A percentile compares a stretch with the other conserved stretches of the same genome.
These are phyloP conservation scores for Dendrothele bispora DNA, from an alignment of 768 basidiomycete species.

Conservation along the genomic window DNA sequence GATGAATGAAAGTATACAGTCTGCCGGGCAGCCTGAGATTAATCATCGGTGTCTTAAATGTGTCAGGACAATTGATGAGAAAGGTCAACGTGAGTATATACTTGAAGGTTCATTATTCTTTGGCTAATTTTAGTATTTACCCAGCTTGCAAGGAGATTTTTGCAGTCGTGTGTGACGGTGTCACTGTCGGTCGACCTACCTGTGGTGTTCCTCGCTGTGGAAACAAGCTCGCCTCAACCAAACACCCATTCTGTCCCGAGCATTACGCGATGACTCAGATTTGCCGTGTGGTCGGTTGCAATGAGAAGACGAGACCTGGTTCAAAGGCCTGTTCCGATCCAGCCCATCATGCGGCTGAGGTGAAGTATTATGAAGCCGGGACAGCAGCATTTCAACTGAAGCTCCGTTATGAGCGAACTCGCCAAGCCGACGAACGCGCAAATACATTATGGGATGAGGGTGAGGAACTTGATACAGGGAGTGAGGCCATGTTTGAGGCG, in stretches of 20 bases:
- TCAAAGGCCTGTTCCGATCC: constrained; percentile 10
- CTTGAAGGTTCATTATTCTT: no score
- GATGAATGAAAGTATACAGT: neutral
- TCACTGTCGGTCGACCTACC: neutral
- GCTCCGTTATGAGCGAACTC: constrained; percentile 10
- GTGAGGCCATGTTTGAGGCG: neutral
- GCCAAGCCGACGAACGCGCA: constrained; percentile 1
- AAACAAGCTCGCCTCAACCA: neutral
- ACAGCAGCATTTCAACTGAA: constrained; percentile 12
- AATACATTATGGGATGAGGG: no score
- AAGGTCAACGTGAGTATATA: neutral
- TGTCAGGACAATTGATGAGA: neutral
- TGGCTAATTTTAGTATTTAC: neutral
- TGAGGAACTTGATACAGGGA: neutral
- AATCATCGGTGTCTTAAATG: neutral
- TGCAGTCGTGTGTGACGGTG: neutral
- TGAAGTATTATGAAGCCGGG: constrained; percentile 3
- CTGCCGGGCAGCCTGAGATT: neutral
- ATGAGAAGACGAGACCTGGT: neutral
- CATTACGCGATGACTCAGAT: constrained; percentile 5
- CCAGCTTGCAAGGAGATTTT: neutral
- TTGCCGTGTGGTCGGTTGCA: constrained; percentile 12
- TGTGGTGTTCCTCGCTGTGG: neutral
- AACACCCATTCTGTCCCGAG: neutral
- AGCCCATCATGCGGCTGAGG: constrained; percentile 10